Percentiles rank a stretch among this genome's conserved stretches.
phyloP scores from a whole-genome alignment of 768 basidiomycete species.

The Calocera cornea region DNA sequence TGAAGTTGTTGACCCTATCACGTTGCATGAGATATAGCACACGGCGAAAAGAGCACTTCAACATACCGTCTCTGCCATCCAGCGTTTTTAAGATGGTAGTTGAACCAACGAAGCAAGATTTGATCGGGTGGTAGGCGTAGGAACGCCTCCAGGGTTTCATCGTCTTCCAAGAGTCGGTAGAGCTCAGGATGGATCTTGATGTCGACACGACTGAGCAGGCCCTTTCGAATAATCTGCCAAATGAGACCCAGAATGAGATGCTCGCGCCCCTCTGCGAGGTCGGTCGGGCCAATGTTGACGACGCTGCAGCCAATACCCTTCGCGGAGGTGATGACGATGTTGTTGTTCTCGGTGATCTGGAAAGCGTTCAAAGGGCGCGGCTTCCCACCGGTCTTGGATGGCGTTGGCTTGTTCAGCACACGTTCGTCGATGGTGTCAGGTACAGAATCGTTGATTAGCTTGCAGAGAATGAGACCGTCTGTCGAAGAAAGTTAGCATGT shows the following conservation, averaged over 20 bases:
- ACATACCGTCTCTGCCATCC: conserved; percentile 71
- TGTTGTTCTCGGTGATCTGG: conserved; percentile 99
- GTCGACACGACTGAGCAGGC: conserved; percentile 85
- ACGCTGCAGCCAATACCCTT: conserved; percentile 98
- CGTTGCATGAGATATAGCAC: background rate
- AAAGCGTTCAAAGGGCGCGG: conserved; percentile 73
- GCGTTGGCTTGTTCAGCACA: conserved; percentile 80
- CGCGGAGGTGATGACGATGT: conserved; percentile 95
- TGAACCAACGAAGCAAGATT: conserved; percentile 97
- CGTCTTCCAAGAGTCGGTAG: conserved; percentile 91
- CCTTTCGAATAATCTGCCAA: conserved; percentile 95
- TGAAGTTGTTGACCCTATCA: conserved; percentile 86
- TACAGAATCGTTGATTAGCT: conserved; percentile 98
- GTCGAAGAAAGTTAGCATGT: background rate
- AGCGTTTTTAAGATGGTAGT: conserved; percentile 93
- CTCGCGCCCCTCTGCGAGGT: conserved; percentile 84
- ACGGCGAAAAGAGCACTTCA: background rate
- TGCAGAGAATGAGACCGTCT: conserved; percentile 93
- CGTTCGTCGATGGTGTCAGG: conserved; percentile 98
- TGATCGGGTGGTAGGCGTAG: conserved; percentile 90
- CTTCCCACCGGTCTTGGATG: conserved; percentile 39
- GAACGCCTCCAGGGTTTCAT: conserved; percentile 92
- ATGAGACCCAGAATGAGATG: conserved; percentile 95
- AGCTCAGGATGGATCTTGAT: conserved; percentile 97
- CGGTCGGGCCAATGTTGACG: conserved; percentile 92